Base-by-base conservation (phyloP, 495 filamentous ascomycete species). In the Pyronema domesticum region DNA sequence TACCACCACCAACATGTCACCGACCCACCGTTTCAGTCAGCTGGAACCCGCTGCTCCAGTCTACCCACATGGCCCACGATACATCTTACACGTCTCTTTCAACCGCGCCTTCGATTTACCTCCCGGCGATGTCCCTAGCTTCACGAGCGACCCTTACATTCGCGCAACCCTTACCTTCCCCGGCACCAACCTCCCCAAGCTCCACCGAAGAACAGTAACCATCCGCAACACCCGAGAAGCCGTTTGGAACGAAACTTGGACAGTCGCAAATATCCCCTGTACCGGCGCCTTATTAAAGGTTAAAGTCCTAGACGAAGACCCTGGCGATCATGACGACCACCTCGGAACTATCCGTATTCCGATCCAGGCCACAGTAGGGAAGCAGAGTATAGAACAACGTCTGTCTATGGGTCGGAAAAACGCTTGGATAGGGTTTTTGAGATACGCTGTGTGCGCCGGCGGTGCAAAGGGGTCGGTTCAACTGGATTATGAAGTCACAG, bases 251-350 rank as follows among this genome's bases (percentile, higher is more conserved):
- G 74, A 76, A 15, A 78, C 85, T 35, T 96, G 89, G 89, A 76
- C 85, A 37, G 80, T 96, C 35, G 82, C 84, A 46, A 89, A 94
- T 60, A 74, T 96, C 0, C 86, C 89, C 0, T 69, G 77, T 0
- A 76, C 75, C 1, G 89, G 89, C 0, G 89, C 91, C 65, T 72
- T 70, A 54, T 70, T 96, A 45, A 94, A 94, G 64, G 81, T 81
- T 42, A 72, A 82, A 37, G 69, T 96, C 15, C 86, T 84, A 65
- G 89, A 96, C 61, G 89, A 96, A 63, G 89, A 96, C 65, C 78
- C 79, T 36, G 76, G 81, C 0, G 85, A 94, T 63, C 83, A 85
- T 59, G 83, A 96, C 59, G 89, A 96, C 67, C 76, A 81, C 37
- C 73, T 96, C 6, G 89, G 89, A 3, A 88, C 91, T 64, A 81